Conservation (phyloP, 2,329 filamentous ascomycete genomes). For the Phaeophleospora eucalypticola region DNA sequence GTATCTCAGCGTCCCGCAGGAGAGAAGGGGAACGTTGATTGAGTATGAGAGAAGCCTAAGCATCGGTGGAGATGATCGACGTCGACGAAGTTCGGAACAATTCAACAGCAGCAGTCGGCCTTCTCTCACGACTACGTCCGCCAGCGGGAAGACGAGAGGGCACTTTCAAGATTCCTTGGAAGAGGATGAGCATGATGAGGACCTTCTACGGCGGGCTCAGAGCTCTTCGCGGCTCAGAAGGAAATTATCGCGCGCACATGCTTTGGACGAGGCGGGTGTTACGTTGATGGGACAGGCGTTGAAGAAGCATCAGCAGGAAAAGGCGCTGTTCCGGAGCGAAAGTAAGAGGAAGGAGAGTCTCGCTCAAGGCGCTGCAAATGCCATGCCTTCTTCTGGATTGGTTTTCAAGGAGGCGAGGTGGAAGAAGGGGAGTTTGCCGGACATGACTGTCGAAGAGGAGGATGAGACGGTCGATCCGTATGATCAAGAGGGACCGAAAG, state of each 20-base stretch:
- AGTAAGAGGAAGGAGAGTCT: constrained; percentile 25
- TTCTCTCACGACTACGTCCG: constrained; percentile 13
- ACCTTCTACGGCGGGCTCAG: not conserved
- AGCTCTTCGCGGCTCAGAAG: constrained; percentile 10
- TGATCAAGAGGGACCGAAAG: not conserved
- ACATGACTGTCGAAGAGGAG: not conserved
- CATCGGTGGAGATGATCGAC: constrained; percentile 26
- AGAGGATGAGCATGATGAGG: constrained; percentile 16
- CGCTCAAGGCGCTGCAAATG: not conserved
- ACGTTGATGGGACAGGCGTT: constrained; percentile 32
- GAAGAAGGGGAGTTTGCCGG: not conserved
- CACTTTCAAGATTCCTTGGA: constrained; percentile 18
- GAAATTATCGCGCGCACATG: constrained; percentile 19
- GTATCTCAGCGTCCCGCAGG: constrained; percentile 2
- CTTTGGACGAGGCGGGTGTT: constrained; percentile 6
- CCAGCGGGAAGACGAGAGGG: constrained; percentile 13
- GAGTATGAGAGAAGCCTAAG: constrained; percentile 30
- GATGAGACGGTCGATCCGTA: not conserved
- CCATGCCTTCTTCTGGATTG: no score
- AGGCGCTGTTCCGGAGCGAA: constrained; percentile 31
- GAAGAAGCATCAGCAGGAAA: constrained; percentile 31
- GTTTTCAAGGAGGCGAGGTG: not conserved
- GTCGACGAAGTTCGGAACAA: constrained; percentile 9
- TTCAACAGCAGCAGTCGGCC: constrained; percentile 6
- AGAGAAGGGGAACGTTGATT: constrained; percentile 22